Evolutionary conservation across 768 basidiomycete species (phyloP), one percentile per base, ranked within the genome.

Genomic region (Sarcomyxa edulis): DNA sequence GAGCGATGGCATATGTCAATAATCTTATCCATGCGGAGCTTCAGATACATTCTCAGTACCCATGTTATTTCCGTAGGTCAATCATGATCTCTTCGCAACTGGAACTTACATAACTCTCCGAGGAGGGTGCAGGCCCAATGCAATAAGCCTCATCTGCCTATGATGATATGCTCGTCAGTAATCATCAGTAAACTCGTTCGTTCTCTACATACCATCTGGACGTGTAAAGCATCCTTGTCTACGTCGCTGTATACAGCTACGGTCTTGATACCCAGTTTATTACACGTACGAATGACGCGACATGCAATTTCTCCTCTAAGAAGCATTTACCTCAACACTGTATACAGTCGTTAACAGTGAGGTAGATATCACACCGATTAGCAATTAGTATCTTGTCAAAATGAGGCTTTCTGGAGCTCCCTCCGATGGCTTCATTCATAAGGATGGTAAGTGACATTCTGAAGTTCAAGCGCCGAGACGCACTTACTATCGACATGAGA

Each of bases 381-480:
- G 92, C 92, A 40, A 96, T 80, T 16, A 96, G 71, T 43, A 94
- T 88, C 70, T 96, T 96, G 65, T 87, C 80, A 48, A 92, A 91
- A 48, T 84, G 82, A 7, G 84, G 77, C 20, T 44, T 53, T 18
- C 55, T n/a, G n/a, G n/a, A n/a, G n/a, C n/a, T n/a, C n/a, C n/a
- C n/a, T n/a, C n/a, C n/a, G 55, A 29, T 26, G n/a, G n/a, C n/a
- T n/a, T n/a, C n/a, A n/a, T n/a, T n/a, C n/a, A n/a, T n/a, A n/a
- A n/a, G n/a, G n/a, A n/a, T n/a, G n/a, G n/a, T n/a, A n/a, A n/a
- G n/a, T n/a, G n/a, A n/a, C n/a, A n/a, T n/a, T n/a, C n/a, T n/a
- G n/a, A n/a, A n/a, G n/a, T n/a, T n/a, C n/a, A n/a, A n/a, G n/a
- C n/a, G n/a, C n/a, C n/a, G n/a, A n/a, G n/a, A n/a, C n/a, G n/a